phyloP scores from a whole-genome alignment of 352 stramenopile genomes.

The Globisporangium solare region DNA sequence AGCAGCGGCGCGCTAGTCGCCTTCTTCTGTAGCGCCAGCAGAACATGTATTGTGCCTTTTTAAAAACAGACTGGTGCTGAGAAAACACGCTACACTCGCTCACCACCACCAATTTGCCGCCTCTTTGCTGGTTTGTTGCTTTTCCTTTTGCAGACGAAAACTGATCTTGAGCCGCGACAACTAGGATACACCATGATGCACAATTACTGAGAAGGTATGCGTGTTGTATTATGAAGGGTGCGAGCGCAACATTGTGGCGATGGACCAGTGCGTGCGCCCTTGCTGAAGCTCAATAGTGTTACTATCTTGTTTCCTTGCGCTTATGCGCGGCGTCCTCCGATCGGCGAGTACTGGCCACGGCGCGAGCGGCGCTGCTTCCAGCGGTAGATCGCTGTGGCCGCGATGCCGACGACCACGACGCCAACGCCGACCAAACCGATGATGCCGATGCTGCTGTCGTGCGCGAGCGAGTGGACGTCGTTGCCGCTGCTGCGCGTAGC shows the following conservation, averaged over 20 bases:
- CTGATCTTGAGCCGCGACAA: too few relatives aligned
- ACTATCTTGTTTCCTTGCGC: not conserved
- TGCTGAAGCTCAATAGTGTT: not conserved
- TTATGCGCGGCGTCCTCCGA: conserved; percentile 24
- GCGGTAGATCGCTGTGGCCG: conserved; percentile 12
- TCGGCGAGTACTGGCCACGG: conserved; percentile 45
- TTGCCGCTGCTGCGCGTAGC: conserved; percentile 7
- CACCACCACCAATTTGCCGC: too few relatives aligned
- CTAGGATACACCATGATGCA: not conserved
- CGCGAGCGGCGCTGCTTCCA: conserved; percentile 19
- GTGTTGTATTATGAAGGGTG: not conserved
- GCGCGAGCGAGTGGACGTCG: conserved; percentile 4
- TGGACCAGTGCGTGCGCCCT: not conserved
- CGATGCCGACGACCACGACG: conserved; percentile 11
- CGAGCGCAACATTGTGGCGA: not conserved
- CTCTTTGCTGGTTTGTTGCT: too few relatives aligned
- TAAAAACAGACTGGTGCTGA: conserved; percentile 15
- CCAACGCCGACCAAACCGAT: conserved; percentile 18
- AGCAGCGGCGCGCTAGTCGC: conserved; percentile 14
- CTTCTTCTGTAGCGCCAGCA: not conserved
- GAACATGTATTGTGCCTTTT: conserved; percentile 7
- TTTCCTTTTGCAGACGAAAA: too few relatives aligned
- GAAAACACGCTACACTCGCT: conserved; percentile 10
- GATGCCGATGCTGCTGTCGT: conserved; percentile 2
- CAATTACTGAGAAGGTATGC: not conserved